Percentiles rank a stretch among this genome's conserved stretches.
Conservation (phyloP, 495 filamentous ascomycete genomes). For the Penicillium chermesinum region DNA sequence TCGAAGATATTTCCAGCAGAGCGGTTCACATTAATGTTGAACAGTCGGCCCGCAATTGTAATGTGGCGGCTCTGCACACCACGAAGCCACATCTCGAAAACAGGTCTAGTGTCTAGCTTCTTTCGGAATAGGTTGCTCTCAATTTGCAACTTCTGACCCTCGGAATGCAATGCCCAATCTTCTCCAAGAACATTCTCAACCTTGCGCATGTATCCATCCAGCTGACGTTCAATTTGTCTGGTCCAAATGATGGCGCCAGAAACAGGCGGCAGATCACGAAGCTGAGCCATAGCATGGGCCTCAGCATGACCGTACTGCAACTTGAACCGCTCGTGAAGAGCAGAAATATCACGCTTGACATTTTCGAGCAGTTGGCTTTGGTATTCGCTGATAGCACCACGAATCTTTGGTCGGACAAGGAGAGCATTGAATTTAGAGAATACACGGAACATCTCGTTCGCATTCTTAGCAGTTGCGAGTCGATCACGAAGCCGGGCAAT, state of each 20-base stretch:
- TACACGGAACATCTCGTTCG: conserved; percentile 99
- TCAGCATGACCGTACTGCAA: conserved; percentile 98
- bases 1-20: conserved; percentile 81
- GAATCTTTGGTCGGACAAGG: conserved; percentile 94
- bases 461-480: conserved; percentile 88
- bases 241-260: conserved; percentile 97
- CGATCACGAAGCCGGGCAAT: conserved; percentile 92
- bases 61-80: conserved; percentile 84
- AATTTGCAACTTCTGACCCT: conserved; percentile 86
- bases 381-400: conserved; percentile 94
- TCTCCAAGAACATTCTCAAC: conserved; percentile 91
- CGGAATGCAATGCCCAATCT: conserved; percentile 88
- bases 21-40: conserved; percentile 81
- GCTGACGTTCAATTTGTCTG: conserved; percentile 90
- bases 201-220: conserved; percentile 94
- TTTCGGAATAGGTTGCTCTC: conserved; percentile 89
- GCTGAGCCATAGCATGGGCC: conserved; percentile 93
- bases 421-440: conserved; percentile 99
- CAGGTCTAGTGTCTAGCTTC: conserved; percentile 87
- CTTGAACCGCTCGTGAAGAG: conserved; percentile 94
- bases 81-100: conserved; percentile 91
- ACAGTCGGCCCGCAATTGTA: conserved; percentile 84
- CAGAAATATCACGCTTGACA: conserved; percentile 89
- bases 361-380: conserved; percentile 96
- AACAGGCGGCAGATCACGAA: conserved; percentile 90